A percentile compares a stretch with the other conserved stretches of the same genome.
Evolutionary conservation across 352 stramenopile species (phyloP).

Genomic region (Globisporangium solare): DNA sequence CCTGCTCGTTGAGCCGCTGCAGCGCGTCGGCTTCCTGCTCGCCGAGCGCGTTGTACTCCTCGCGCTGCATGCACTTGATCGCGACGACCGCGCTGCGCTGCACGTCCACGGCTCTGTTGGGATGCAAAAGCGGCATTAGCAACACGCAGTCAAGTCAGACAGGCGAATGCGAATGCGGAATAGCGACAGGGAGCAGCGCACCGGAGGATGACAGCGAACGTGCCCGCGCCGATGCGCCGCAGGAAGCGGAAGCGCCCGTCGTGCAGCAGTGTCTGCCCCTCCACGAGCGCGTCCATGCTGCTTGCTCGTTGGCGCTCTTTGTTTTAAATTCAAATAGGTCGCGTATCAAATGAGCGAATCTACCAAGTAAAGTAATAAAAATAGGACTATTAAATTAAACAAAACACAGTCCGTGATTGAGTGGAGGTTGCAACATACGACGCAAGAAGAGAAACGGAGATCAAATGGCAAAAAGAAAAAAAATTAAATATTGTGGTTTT

Average conservation of each 20-base stretch:
- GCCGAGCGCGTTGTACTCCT: conserved; percentile 44
- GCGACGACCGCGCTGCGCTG: conserved; percentile 36
- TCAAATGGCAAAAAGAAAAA: too few relatives aligned
- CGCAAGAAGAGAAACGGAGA: too few relatives aligned
- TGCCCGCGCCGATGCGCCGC: conserved; percentile 59
- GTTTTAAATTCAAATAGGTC: background rate
- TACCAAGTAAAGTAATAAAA: background rate
- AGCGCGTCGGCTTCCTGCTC: conserved; percentile 56
- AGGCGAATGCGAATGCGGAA: background rate
- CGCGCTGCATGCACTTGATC: conserved; percentile 61
- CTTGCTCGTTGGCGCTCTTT: background rate
- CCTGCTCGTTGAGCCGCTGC: conserved; percentile 28
- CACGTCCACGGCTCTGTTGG: conserved; percentile 45
- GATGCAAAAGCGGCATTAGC: background rate
- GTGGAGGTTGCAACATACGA: too few relatives aligned
- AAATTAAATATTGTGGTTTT: too few relatives aligned
- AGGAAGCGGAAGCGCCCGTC: conserved; percentile 71
- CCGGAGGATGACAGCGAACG: conserved; percentile 66
- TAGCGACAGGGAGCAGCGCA: conserved; percentile 14
- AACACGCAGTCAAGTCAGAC: background rate
- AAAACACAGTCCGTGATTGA: background rate
- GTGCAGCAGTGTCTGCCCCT: conserved; percentile 63
- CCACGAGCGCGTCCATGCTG: conserved; percentile 31
- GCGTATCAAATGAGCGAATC: background rate
- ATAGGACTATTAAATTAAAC: background rate